These are phyloP conservation scores for Pisolithus tinctorius DNA, from an alignment of 768 basidiomycete species.

Conservation along the genomic window DNA sequence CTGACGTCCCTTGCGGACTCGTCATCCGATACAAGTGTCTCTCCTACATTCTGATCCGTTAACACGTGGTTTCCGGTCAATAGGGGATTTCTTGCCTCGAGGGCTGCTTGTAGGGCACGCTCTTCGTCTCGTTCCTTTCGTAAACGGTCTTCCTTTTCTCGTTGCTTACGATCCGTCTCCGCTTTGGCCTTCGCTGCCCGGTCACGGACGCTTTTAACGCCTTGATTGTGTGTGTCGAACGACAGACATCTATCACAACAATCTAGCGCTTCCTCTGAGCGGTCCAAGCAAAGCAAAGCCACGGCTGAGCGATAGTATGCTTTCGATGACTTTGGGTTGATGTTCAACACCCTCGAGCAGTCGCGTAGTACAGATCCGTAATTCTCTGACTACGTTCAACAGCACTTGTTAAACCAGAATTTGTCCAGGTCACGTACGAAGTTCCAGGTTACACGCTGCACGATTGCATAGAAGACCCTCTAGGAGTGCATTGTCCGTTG, in stretches of 20 bases:
- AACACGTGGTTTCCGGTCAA: neutral
- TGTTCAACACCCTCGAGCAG: conserved; percentile 61
- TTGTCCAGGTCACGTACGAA: conserved; percentile 44
- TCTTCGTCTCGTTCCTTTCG: conserved; percentile 47
- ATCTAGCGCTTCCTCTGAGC: conserved; percentile 77
- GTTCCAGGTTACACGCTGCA: conserved; percentile 88
- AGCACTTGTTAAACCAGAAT: neutral
- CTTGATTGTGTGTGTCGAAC: conserved; percentile 52
- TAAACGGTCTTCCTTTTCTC: conserved; percentile 42
- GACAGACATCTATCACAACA: conserved; percentile 65
- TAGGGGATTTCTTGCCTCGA: conserved; percentile 45
- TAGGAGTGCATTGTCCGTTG: conserved; percentile 48
- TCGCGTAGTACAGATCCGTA: conserved; percentile 82
- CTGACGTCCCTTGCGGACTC: conserved; percentile 42
- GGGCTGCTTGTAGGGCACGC: conserved; percentile 47
- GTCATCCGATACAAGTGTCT: conserved; percentile 60
- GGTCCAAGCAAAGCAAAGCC: conserved; percentile 68
- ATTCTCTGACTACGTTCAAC: conserved; percentile 52
- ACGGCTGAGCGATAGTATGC: conserved; percentile 81
- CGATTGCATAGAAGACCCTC: conserved; percentile 82
- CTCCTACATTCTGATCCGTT: conserved; percentile 39
- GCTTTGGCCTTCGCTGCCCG: conserved; percentile 40
- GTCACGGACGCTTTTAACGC: conserved; percentile 43
- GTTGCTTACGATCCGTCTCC: conserved; percentile 45
- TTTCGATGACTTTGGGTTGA: conserved; percentile 68